Percentiles rank a stretch among this genome's conserved stretches.
These are phyloP conservation scores for Diospyros kaki DNA, from an alignment of 148 eudicot genomes.

Conservation along the genomic window DNA sequence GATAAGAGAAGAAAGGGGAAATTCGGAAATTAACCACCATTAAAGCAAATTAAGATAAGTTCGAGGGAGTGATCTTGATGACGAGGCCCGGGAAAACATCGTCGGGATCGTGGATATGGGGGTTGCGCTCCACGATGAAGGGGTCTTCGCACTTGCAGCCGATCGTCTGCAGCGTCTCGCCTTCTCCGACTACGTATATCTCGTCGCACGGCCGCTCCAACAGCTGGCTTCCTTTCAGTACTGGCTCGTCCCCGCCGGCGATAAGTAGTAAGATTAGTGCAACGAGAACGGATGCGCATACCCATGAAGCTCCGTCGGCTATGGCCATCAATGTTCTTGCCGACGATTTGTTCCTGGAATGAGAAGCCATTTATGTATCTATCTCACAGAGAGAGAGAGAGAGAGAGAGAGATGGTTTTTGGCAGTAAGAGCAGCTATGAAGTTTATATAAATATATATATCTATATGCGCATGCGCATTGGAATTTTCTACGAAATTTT, in stretches of 20 bases:
- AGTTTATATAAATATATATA: background rate
- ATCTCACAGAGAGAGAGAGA: background rate
- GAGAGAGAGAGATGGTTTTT: background rate
- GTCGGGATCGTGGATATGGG: constrained; percentile 33
- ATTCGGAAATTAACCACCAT: too few species aligned
- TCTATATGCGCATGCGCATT: too few species aligned
- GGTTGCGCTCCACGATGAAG: constrained; percentile 23
- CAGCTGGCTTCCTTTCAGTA: background rate
- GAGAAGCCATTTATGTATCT: background rate
- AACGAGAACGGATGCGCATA: background rate
- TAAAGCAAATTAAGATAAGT: too few species aligned
- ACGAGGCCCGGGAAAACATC: constrained; percentile 36
- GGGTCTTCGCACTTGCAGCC: constrained; percentile 33
- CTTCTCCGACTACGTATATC: constrained; percentile 29
- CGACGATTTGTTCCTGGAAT: background rate
- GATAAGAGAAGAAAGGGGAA: too few species aligned
- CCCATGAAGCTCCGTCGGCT: constrained; percentile 10
- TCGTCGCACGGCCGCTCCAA: constrained; percentile 22
- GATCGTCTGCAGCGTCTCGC: constrained; percentile 30
- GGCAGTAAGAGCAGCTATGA: background rate
- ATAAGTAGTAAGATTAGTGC: background rate
- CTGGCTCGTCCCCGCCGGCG: background rate
- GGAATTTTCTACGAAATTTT: too few species aligned
- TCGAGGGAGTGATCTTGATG: constrained; percentile 24
- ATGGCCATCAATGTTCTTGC: background rate